Base-by-base conservation (phyloP, 2,329 filamentous ascomycete species). In the Pestalotiopsis sp. region DNA sequence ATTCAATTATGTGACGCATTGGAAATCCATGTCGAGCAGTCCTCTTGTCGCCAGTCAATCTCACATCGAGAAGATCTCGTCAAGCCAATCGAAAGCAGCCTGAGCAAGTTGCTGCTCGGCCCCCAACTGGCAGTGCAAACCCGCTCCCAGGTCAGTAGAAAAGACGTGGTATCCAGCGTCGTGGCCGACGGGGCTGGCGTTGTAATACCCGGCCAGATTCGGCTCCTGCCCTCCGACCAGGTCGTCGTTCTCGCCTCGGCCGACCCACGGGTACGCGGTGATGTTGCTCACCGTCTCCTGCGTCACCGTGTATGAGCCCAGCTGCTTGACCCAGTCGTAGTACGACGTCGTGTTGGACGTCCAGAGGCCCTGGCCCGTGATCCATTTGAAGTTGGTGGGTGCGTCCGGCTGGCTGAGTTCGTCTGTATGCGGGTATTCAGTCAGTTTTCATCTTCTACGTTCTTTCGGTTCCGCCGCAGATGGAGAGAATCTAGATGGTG, bases 351-450 rank as follows among this genome's bases (percentile, higher is more conserved):
- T 66, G 10, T 59, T 52, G 24, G 58, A 66, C 9, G 35, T 38
- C 64, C 64, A 66, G 9, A 66, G 64, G 1, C 64, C 56, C 56
- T 66, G 64, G n/a, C 56, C 35, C 17, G 39, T 48, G 56, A 66
- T n/a, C 52, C 52, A 66, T 14, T 35, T 59, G 56, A 66, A 66
- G 17, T 17, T 24, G 4, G 52, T 59, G 7, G 52, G 22, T 11
- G 38, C n/a, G 20, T 10, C 30, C 20, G 64, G 64, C 17, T 24
- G 20, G 10, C 17, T n/a, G 44, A 52, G 44, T 52, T 52, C 44
- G 10, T n/a, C 44, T 52, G 44, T 6, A 20, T 7, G 20, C 14
- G n/a, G 20, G 10, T n/a, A n/a, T n/a, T 9, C 20, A 20, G n/a
- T 52, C 14, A 52, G 44, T 52, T n/a, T 22, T 52, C n/a, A 20